Percentiles rank a stretch among this genome's conserved stretches.
These are phyloP conservation scores for Termitomyces sp. DNA, from an alignment of 768 basidiomycete species.

Conservation along the genomic window DNA sequence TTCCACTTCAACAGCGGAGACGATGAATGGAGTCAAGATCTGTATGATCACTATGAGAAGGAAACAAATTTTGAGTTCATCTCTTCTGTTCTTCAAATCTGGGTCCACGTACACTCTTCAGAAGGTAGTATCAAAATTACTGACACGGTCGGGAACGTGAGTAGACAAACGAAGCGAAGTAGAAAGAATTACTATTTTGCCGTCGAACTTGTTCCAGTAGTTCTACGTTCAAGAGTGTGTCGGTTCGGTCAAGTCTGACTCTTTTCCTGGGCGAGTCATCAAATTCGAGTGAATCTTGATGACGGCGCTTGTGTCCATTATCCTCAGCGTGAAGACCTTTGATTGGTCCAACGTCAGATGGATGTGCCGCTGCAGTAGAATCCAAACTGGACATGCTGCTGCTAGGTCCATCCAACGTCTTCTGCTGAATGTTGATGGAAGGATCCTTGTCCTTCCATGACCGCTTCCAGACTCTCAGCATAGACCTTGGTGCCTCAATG, in stretches of 20 bases:
- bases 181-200: slow-evolving; percentile 28
- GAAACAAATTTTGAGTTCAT: not conserved
- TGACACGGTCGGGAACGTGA: not conserved
- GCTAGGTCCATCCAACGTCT: slow-evolving; percentile 22
- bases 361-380: slow-evolving; percentile 16
- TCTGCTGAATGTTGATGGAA: slow-evolving; percentile 15
- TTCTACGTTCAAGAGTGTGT: slow-evolving; percentile 17
- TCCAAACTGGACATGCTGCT: slow-evolving; percentile 19
- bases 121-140: slow-evolving; percentile 6
- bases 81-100: not conserved
- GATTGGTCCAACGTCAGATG: slow-evolving; percentile 9
- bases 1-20: not conserved
- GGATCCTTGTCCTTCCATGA: slow-evolving; percentile 35
- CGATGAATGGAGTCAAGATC: not conserved
- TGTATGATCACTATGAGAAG: not conserved
- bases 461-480: slow-evolving; percentile 48
- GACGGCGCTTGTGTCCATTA: slow-evolving; percentile 4
- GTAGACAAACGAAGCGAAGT: not conserved
- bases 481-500: slow-evolving; percentile 12
- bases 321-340: not conserved
- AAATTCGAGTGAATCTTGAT: slow-evolving; percentile 3
- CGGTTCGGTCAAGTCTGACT: slow-evolving; percentile 18
- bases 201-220: slow-evolving; percentile 24
- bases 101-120: not conserved
- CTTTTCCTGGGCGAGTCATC: slow-evolving; percentile 7